These are phyloP conservation scores for Casuarina glauca DNA, from an alignment of 306 rosid genomes.

Conservation along the genomic window DNA sequence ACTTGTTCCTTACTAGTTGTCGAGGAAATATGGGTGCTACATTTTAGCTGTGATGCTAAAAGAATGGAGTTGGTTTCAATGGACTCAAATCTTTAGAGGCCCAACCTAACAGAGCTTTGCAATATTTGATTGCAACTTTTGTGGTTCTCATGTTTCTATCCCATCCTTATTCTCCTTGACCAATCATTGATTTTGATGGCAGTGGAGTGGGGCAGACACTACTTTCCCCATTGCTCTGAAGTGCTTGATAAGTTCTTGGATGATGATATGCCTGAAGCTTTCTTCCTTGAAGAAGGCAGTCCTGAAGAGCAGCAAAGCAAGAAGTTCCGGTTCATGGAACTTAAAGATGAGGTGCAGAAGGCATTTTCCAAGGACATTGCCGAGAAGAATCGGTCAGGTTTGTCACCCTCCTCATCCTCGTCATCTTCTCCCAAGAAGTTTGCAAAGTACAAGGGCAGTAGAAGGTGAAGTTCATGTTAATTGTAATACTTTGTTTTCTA, in stretches of 20 bases:
- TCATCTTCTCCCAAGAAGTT: constrained; percentile 50
- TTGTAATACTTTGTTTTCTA: not conserved
- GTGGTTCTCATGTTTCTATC: not conserved
- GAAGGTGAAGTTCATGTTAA: constrained; percentile 29
- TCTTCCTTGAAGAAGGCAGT: constrained; percentile 68
- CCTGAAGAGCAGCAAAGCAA: constrained; percentile 67
- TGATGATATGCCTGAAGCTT: constrained; percentile 65
- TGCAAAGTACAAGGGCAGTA: constrained; percentile 45
- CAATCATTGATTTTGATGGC: constrained; percentile 24
- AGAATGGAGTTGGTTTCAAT: not conserved
- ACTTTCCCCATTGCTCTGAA: constrained; percentile 91
- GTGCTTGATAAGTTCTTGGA: constrained; percentile 79
- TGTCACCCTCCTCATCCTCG: constrained; percentile 50
- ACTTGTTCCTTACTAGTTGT: not conserved
- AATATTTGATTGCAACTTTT: constrained; percentile 21
- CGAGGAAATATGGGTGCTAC: not conserved
- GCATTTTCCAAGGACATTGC: constrained; percentile 84
- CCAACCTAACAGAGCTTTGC: not conserved
- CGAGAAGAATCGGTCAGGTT: constrained; percentile 45
- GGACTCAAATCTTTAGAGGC: not conserved
- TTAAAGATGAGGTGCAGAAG: constrained; percentile 79
- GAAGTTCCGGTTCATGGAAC: constrained; percentile 81
- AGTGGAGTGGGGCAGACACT: constrained; percentile 85
- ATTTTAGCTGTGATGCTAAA: not conserved
- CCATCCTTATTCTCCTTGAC: constrained; percentile 14